phyloP scores from a whole-genome alignment of 208 protist species.

The Strigomonas culicis region DNA sequence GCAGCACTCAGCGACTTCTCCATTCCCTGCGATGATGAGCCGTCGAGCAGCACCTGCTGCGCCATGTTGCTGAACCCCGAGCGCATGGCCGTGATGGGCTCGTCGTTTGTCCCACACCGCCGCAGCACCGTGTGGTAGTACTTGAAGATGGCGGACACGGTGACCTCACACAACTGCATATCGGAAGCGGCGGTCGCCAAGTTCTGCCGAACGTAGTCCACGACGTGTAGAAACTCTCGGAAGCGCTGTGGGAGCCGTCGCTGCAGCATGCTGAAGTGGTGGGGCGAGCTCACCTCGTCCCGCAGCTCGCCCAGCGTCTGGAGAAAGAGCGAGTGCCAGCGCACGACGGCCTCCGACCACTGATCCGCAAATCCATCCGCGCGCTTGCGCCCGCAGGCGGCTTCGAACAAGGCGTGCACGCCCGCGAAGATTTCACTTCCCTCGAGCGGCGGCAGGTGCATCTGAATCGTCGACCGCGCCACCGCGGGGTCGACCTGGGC shows the following conservation, averaged over 20 bases:
- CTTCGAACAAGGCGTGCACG: conserved; percentile 53
- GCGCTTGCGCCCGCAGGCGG: conserved; percentile 41
- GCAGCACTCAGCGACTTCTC: background rate
- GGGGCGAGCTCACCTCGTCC: background rate
- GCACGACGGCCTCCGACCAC: conserved; percentile 40
- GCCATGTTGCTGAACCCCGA: background rate
- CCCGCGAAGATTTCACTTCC: conserved; percentile 56
- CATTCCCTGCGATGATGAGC: background rate
- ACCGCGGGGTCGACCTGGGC: conserved; percentile 16
- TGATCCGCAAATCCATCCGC: conserved; percentile 38
- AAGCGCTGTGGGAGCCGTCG: conserved; percentile 19
- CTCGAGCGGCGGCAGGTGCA: conserved; percentile 52
- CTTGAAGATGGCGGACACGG: conserved; percentile 33
- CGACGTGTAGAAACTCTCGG: conserved; percentile 30
- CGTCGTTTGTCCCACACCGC: background rate
- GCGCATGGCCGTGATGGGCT: background rate
- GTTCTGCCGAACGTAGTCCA: conserved; percentile 30
- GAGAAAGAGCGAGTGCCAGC: conserved; percentile 32
- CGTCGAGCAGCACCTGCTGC: background rate
- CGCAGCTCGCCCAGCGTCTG: conserved; percentile 1
- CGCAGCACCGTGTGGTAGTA: conserved; percentile 8
- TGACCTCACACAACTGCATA: conserved; percentile 35
- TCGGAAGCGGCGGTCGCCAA: conserved; percentile 34
- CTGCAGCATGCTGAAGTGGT: background rate
- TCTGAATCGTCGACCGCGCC: conserved; percentile 31